Conservation (phyloP, 1,139 yeast genomes). For the Hyphopichia khmerensis region DNA sequence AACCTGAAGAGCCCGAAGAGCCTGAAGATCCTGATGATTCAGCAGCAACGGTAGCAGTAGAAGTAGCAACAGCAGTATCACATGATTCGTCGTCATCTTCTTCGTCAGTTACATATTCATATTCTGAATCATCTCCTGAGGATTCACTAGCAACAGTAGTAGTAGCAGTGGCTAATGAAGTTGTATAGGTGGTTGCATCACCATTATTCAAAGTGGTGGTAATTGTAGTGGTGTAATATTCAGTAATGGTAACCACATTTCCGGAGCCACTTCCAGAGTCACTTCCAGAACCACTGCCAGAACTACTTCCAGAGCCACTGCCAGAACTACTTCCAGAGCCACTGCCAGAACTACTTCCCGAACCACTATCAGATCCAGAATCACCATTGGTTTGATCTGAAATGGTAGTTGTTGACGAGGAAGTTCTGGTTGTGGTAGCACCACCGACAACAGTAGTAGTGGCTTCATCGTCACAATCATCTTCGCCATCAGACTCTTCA, state of each 20-base stretch:
- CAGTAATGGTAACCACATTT: slow-evolving; percentile 1
- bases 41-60: slow-evolving; percentile 4
- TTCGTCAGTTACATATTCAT: slow-evolving; percentile 6
- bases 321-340: background rate
- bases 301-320: background rate
- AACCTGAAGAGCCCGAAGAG: background rate
- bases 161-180: slow-evolving; percentile 7
- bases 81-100: slow-evolving; percentile 3
- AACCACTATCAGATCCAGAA: background rate
- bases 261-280: slow-evolving; percentile 7
- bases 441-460: background rate
- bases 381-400: background rate
- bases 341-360: background rate
- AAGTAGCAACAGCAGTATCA: background rate
- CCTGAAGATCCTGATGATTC: slow-evolving; percentile 11
- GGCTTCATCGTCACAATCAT: slow-evolving; percentile 5
- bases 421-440: background rate
- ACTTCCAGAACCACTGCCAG: slow-evolving; percentile 3
- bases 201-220: slow-evolving; percentile 3
- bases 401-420: background rate
- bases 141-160: slow-evolving; percentile 4
- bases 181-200: slow-evolving; percentile 4
- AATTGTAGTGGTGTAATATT: slow-evolving; percentile 1
- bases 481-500: slow-evolving; percentile 1
- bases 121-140: slow-evolving; percentile 6